Percentiles rank a stretch among this genome's conserved stretches.
phyloP scores from a whole-genome alignment of 495 filamentous ascomycete genomes.

The Hypoxylon trugodes region DNA sequence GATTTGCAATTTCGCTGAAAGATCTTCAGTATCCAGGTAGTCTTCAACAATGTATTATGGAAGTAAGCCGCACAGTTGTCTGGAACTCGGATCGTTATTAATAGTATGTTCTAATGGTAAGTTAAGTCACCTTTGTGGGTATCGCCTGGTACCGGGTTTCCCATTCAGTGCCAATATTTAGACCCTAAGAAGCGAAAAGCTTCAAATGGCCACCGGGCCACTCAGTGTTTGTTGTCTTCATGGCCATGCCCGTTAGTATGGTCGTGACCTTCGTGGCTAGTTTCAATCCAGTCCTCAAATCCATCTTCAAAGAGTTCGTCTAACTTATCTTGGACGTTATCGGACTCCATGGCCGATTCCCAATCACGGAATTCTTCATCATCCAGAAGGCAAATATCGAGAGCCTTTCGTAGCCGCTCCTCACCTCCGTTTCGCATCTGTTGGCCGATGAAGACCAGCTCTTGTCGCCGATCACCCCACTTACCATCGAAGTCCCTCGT shows the following conservation, averaged over 20 bases:
- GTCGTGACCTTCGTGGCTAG: constrained; percentile 51
- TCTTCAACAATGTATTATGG: too few relatives aligned
- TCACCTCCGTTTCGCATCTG: constrained; percentile 49
- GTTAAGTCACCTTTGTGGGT: too few relatives aligned
- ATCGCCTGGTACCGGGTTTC: too few relatives aligned
- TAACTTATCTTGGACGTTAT: constrained; percentile 49
- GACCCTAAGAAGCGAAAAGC: background rate
- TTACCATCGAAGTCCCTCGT: constrained; percentile 46
- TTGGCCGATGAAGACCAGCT: constrained; percentile 67
- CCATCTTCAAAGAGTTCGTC: constrained; percentile 62
- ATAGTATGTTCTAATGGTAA: too few relatives aligned
- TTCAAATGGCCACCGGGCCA: background rate
- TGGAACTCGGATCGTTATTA: too few relatives aligned
- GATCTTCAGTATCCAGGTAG: too few relatives aligned
- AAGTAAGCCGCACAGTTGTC: too few relatives aligned
- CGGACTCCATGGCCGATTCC: constrained; percentile 59
- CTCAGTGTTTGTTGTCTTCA: constrained; percentile 11
- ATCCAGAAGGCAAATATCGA: constrained; percentile 61
- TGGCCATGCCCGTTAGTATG: constrained; percentile 32
- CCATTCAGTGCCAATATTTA: too few relatives aligned
- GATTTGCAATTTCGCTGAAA: too few relatives aligned
- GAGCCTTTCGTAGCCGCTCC: constrained; percentile 47
- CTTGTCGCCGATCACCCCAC: constrained; percentile 68
- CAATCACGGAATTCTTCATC: constrained; percentile 60
- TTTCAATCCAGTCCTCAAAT: constrained; percentile 64